phyloP scores from a whole-genome alignment of 2,329 filamentous ascomycete species.

The Aschersonia sp. region DNA sequence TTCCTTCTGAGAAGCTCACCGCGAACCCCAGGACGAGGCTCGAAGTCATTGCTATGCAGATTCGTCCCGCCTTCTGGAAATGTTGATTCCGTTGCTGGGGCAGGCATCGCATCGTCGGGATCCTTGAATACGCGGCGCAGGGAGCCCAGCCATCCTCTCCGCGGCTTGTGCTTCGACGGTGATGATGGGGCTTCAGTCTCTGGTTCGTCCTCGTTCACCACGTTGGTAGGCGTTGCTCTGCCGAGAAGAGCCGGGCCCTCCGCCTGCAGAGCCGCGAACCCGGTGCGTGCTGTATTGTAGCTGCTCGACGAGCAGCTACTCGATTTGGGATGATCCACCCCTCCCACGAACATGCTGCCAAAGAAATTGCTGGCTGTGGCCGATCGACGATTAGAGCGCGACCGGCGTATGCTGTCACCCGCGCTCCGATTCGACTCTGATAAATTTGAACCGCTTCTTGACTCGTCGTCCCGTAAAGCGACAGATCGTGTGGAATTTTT shows the following conservation, averaged over 20 bases:
- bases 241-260: slow-evolving; percentile 34
- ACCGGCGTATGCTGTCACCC: slow-evolving; percentile 24
- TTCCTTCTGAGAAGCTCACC: slow-evolving; percentile 38
- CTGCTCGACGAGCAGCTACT: slow-evolving; percentile 28
- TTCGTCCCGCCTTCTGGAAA: slow-evolving; percentile 16
- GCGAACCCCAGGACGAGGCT: slow-evolving; percentile 26
- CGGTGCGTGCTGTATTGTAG: slow-evolving; percentile 39
- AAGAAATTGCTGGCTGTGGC: slow-evolving; percentile 11
- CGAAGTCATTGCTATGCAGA: slow-evolving; percentile 25
- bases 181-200: slow-evolving; percentile 30
- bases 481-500: slow-evolving; percentile 21
- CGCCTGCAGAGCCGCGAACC: slow-evolving; percentile 34
- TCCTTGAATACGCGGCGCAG: slow-evolving; percentile 46
- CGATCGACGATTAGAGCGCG: slow-evolving; percentile 17
- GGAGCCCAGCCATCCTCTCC: slow-evolving; percentile 54
- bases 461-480: slow-evolving; percentile 28
- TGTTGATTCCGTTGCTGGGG: slow-evolving; percentile 8
- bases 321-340: slow-evolving; percentile 16
- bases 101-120: slow-evolving; percentile 14
- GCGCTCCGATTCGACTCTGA: slow-evolving; percentile 38
- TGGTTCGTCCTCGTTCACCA: slow-evolving; percentile 17
- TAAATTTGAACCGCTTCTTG: slow-evolving; percentile 39
- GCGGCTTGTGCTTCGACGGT: slow-evolving; percentile 41
- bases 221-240: slow-evolving; percentile 5
- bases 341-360: slow-evolving; percentile 12